Evolutionary conservation across 2,329 filamentous ascomycete species (phyloP), one percentile per base, ranked within the genome.

Genomic region (Aspergillus brunneoviolaceus): DNA sequence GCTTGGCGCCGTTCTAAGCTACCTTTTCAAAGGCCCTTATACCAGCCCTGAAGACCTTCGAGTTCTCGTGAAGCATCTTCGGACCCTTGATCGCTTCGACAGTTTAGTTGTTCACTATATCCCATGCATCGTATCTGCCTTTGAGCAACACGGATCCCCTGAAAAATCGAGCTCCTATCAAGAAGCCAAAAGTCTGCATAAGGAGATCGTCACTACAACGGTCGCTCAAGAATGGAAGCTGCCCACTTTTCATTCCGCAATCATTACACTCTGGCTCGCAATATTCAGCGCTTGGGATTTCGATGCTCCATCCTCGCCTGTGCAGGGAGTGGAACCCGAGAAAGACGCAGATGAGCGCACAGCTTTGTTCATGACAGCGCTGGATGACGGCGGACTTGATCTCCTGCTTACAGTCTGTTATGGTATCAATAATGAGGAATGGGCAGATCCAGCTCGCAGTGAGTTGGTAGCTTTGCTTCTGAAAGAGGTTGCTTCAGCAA

Each of bases 251-350:
- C 89, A 93, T 68, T 91, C 93, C 50, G 89, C 91, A 3, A 84
- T 93, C 12, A 84, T 86, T 57, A 86, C 89, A 4, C 92, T 91
- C 84, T 99, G 95, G 95, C 84, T 97, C 51, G 89, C 91, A 33
- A 92, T 98, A 70, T 97, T 97, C 76, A 95, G 91, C 66, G 91
- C 92, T 2, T 91, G 92, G 81, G 96, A 93, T 72, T 83, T 91
- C 60, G 92, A 96, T 68, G 84, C 85, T 21, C 83, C 85, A 35
- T 81, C 84, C 63, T 82, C 84, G 52, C 81, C 81, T 27, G 80
- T 87, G 29, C 81, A 82, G 49, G 85, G 84, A 51, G 84, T 89
- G 58, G 86, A 92, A 69, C 77, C 91, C 33, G 78, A 80, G 52
- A 77, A 79, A 76, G 91, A 95, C 74, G 86, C 89, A 56, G 85